Conservation (phyloP, 2,329 filamentous ascomycete species). For the Paraphaeosphaeria minitans region DNA sequence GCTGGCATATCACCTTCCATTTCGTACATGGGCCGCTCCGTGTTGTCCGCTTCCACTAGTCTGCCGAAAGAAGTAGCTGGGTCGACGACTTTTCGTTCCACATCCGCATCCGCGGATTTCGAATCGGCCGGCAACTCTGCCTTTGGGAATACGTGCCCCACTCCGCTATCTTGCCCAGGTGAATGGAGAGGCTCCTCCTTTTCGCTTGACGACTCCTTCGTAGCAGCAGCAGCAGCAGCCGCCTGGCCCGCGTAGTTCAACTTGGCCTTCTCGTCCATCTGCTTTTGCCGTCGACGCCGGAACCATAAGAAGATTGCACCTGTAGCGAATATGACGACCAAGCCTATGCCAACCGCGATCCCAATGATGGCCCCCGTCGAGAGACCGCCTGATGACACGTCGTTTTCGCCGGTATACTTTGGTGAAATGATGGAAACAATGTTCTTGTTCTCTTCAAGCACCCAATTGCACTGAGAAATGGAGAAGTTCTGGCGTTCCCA, state of each 20-base stretch:
- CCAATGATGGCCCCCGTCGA: slow-evolving; percentile 50
- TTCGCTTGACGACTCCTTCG: slow-evolving; percentile 23
- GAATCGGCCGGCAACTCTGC: slow-evolving; percentile 50
- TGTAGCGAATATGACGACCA: slow-evolving; percentile 41
- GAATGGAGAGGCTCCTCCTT: slow-evolving; percentile 32
- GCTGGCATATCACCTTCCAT: slow-evolving; percentile 62
- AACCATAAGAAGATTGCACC: slow-evolving; percentile 43
- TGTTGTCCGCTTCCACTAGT: slow-evolving; percentile 42
- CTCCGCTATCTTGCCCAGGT: slow-evolving; percentile 26
- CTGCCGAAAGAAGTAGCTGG: slow-evolving; percentile 18
- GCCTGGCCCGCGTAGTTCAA: slow-evolving; percentile 32
- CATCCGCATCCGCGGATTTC: slow-evolving; percentile 18
- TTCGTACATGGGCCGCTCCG: slow-evolving; percentile 51
- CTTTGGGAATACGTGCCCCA: slow-evolving; percentile 50
- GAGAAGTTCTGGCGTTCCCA: slow-evolving; percentile 56
- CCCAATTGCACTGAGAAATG: slow-evolving; percentile 48
- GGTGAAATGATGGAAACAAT: slow-evolving; percentile 44
- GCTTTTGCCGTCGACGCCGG: slow-evolving; percentile 34
- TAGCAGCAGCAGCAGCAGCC: slow-evolving; percentile 25
- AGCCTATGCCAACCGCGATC: slow-evolving; percentile 49
- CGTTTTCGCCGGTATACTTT: slow-evolving; percentile 22
- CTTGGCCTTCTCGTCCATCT: slow-evolving; percentile 27
- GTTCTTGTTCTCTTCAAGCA: slow-evolving; percentile 28
- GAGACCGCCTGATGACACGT: slow-evolving; percentile 15
- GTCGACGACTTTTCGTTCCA: slow-evolving; percentile 23